phyloP scores from a whole-genome alignment of 148 eudicot genomes.

The Chenopodium formosanum region DNA sequence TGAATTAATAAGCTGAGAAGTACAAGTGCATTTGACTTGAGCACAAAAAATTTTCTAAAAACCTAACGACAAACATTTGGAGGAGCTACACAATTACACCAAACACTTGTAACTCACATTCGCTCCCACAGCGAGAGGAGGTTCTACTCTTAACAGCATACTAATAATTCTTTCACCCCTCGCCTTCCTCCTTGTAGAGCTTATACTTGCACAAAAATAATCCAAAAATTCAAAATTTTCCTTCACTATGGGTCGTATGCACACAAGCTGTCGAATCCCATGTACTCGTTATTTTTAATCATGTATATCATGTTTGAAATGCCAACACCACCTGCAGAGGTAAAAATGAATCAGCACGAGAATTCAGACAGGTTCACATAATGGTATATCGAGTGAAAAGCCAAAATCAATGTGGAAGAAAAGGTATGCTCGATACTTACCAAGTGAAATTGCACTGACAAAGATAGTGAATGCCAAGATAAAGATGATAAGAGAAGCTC shows the following conservation, averaged over 20 bases:
- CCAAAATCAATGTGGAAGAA: neutral
- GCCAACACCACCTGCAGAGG: constrained; percentile 42
- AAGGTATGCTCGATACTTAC: constrained; percentile 26
- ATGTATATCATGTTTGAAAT: constrained; percentile 36
- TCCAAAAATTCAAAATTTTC: neutral
- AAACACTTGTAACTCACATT: neutral
- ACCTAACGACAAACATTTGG: neutral
- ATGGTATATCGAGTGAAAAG: no score
- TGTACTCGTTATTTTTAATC: constrained; percentile 41
- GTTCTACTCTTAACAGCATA: neutral
- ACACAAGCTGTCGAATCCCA: constrained; percentile 52
- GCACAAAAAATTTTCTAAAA: constrained; percentile 16
- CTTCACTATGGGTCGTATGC: constrained; percentile 19
- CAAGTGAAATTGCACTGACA: constrained; percentile 63
- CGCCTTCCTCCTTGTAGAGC: neutral
- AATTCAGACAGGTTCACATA: no score
- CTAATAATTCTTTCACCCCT: neutral
- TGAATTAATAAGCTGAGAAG: neutral
- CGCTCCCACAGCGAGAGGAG: neutral
- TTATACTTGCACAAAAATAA: neutral
- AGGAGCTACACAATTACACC: neutral
- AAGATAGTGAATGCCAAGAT: constrained; percentile 60
- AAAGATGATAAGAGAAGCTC: constrained; percentile 69
- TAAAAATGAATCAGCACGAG: neutral
- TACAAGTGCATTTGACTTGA: neutral